Conservation (phyloP, 768 basidiomycete genomes). For the Suillus ampliporus region DNA sequence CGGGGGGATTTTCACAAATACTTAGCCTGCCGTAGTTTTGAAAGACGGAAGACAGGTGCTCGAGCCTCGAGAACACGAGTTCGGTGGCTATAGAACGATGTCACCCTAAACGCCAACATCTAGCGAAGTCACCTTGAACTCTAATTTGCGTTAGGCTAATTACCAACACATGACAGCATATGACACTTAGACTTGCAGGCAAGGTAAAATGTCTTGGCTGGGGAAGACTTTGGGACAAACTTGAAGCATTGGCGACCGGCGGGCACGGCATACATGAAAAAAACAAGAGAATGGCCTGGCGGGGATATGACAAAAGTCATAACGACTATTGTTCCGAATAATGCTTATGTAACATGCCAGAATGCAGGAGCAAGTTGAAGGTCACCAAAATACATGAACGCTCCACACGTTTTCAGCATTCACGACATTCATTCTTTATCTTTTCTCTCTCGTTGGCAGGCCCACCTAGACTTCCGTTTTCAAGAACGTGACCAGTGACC, state of each 20-base stretch:
- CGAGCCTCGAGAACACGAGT: neutral
- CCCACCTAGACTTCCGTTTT: constrained; percentile 2
- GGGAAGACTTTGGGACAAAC: neutral
- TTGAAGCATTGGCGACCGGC: no score
- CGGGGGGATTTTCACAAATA: neutral
- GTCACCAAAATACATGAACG: neutral
- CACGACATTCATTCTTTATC: neutral
- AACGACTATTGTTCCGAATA: constrained; percentile 2
- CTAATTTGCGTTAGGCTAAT: constrained; percentile 1
- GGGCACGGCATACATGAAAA: neutral
- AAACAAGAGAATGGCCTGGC: neutral
- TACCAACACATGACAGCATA: neutral
- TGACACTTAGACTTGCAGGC: neutral
- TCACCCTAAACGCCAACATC: neutral
- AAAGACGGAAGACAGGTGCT: no score
- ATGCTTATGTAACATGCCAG: constrained; percentile 1
- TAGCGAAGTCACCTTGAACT: neutral
- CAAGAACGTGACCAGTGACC: neutral
- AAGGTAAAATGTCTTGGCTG: neutral
- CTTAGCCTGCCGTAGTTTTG: no score
- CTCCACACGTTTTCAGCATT: neutral
- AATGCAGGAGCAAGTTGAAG: neutral
- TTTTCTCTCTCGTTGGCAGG: neutral
- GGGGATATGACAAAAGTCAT: no score
- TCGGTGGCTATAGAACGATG: neutral